These are phyloP conservation scores for Tetracladium setigerum DNA, from an alignment of 495 filamentous ascomycete genomes.

Conservation along the genomic window DNA sequence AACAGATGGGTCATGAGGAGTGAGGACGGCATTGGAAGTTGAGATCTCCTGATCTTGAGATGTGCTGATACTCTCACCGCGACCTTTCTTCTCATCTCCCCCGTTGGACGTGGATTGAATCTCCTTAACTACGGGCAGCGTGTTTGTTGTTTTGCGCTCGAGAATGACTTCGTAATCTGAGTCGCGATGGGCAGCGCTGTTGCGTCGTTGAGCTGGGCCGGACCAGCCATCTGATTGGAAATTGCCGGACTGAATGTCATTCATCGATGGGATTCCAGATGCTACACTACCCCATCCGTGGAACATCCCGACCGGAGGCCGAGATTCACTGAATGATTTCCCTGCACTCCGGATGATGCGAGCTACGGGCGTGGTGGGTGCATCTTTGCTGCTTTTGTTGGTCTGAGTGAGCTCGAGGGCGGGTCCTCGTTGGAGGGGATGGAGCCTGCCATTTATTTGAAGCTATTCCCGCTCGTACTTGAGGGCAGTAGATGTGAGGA, in stretches of 20 bases:
- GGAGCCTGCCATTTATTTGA: not conserved
- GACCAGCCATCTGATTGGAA: slow-evolving; percentile 16
- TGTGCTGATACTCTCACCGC: not conserved
- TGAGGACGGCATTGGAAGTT: not conserved
- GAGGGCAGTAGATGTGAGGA: not conserved
- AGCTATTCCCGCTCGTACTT: not conserved
- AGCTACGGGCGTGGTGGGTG: slow-evolving; percentile 13
- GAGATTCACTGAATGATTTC: slow-evolving; percentile 36
- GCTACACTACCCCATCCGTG: slow-evolving; percentile 37
- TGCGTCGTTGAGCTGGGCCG: slow-evolving; percentile 15
- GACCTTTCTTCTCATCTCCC: slow-evolving; percentile 9
- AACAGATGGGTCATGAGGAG: slow-evolving; percentile 10
- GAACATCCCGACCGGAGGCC: slow-evolving; percentile 44
- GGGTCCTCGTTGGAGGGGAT: too few species aligned
- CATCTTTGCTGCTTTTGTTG: slow-evolving; percentile 13
- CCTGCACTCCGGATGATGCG: slow-evolving; percentile 29
- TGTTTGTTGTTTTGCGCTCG: too few species aligned
- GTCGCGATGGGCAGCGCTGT: slow-evolving; percentile 12
- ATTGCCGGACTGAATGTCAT: slow-evolving; percentile 15
- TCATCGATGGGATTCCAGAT: slow-evolving; percentile 19
- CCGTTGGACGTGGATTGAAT: not conserved
- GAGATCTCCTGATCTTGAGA: not conserved
- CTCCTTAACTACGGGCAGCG: too few species aligned
- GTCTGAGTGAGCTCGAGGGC: not conserved
- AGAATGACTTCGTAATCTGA: slow-evolving; percentile 3